phyloP scores from a whole-genome alignment of 2,329 filamentous ascomycete species.

The Aotearoamyces nothofagi region DNA sequence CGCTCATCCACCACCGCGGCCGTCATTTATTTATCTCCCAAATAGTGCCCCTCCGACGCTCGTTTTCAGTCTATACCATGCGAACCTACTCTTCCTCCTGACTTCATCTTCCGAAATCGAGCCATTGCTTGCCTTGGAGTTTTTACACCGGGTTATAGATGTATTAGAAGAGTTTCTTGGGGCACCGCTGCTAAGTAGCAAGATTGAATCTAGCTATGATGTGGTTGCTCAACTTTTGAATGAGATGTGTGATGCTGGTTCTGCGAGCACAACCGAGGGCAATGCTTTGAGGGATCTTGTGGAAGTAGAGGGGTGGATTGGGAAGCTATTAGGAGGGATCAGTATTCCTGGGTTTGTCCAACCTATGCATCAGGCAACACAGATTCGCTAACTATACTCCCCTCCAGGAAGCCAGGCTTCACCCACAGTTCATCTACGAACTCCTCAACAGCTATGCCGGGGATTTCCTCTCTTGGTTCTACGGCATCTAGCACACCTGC shows the following conservation, averaged over 20 bases:
- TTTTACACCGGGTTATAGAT: slow-evolving; percentile 85
- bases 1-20: slow-evolving; percentile 63
- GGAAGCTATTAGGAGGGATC: slow-evolving; percentile 77
- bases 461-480: slow-evolving; percentile 17
- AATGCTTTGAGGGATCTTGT: slow-evolving; percentile 86
- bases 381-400: too few species aligned
- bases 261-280: slow-evolving; percentile 79
- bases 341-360: slow-evolving; percentile 55
- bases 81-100: slow-evolving; percentile 72
- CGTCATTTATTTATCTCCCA: slow-evolving; percentile 73
- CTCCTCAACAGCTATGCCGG: slow-evolving; percentile 14
- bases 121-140: slow-evolving; percentile 81
- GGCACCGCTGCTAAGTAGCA: slow-evolving; percentile 67
- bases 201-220: slow-evolving; percentile 84
- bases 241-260: slow-evolving; percentile 92
- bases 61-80: slow-evolving; percentile 77
- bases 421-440: slow-evolving; percentile 12
- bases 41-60: slow-evolving; percentile 74
- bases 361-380: too few species aligned
- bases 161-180: slow-evolving; percentile 89
- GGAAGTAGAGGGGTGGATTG: slow-evolving; percentile 80
- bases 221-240: slow-evolving; percentile 82
- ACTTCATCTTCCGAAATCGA: slow-evolving; percentile 79
- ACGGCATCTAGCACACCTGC: slow-evolving; percentile 31
- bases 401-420: slow-evolving; percentile 16